These are phyloP conservation scores for Polychytrium aggregatum DNA, from an alignment of 192 early-diverging fungal species.

Conservation along the genomic window DNA sequence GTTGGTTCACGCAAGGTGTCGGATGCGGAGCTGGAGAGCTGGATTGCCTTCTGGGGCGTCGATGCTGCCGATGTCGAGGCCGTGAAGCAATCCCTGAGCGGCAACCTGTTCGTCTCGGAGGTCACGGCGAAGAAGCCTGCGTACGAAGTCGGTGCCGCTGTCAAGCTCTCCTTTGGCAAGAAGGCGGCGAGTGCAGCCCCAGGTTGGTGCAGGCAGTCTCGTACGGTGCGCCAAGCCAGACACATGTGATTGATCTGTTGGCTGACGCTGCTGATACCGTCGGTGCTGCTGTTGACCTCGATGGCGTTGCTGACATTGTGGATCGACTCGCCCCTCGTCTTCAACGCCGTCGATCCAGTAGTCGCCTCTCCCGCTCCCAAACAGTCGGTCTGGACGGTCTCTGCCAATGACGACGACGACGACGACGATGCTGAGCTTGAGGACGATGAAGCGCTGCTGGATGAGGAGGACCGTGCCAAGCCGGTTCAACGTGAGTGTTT, in stretches of 20 bases:
- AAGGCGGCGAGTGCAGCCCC: too few species aligned
- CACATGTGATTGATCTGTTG: too few species aligned
- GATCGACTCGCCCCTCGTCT: too few species aligned
- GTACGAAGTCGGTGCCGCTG: constrained; percentile 76
- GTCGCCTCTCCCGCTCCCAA: constrained; percentile 14
- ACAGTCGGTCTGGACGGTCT: constrained; percentile 60
- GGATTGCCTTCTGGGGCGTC: constrained; percentile 45
- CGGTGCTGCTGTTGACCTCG: background rate
- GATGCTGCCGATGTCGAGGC: constrained; percentile 24
- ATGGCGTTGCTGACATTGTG: background rate
- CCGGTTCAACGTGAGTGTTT: background rate
- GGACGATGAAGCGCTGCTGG: constrained; percentile 78
- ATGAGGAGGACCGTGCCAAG: constrained; percentile 54
- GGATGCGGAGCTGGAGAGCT: constrained; percentile 25
- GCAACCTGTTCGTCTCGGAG: constrained; percentile 35
- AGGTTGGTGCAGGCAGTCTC: too few species aligned
- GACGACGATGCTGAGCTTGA: constrained; percentile 67
- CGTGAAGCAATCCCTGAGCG: constrained; percentile 19
- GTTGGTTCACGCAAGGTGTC: constrained; percentile 15
- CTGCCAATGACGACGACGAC: constrained; percentile 53
- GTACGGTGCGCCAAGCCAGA: too few species aligned
- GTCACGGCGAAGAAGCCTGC: constrained; percentile 55
- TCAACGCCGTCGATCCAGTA: too few species aligned
- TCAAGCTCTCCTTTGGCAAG: constrained; percentile 68
- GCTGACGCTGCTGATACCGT: too few species aligned